Evolutionary conservation across 306 rosid species (phyloP).

Genomic region (Rosa chinensis): DNA sequence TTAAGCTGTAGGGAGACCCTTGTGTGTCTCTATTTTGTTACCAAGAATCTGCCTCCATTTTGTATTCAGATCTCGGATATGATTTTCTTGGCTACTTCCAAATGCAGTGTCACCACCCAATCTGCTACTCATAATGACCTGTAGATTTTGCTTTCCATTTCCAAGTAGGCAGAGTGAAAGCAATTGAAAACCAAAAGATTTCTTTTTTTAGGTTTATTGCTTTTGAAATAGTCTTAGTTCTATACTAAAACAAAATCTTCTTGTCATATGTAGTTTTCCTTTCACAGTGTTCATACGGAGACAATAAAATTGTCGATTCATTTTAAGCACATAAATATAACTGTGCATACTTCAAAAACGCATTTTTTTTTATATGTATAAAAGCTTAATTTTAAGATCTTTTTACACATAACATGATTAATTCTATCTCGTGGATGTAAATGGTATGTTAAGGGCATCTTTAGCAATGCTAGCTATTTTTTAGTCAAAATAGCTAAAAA

Average conservation of each 20-base stretch:
- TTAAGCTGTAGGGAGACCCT: constrained; percentile 1
- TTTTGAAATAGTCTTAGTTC: not conserved
- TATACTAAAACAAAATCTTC: not conserved
- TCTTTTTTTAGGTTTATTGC: not conserved
- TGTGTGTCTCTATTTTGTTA: constrained; percentile 12
- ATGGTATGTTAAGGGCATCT: no score
- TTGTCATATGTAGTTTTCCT: not conserved
- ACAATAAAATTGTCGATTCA: not conserved
- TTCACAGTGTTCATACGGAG: not conserved
- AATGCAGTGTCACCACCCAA: not conserved
- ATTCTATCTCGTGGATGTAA: no score
- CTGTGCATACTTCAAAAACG: not conserved
- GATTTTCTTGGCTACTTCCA: constrained; percentile 20
- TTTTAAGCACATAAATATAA: not conserved
- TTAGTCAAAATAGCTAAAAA: no score
- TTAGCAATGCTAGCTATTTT: no score
- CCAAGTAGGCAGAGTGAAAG: not conserved
- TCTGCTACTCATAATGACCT: not conserved
- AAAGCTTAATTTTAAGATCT: no score
- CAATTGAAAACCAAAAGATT: not conserved
- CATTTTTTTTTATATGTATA: no score
- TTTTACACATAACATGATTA: no score
- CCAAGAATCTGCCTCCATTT: constrained; percentile 17
- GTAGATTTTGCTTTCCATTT: not conserved
- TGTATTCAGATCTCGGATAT: constrained; percentile 3